Base-by-base conservation (phyloP, 768 basidiomycete species). In the Strobilomyces confusus region DNA sequence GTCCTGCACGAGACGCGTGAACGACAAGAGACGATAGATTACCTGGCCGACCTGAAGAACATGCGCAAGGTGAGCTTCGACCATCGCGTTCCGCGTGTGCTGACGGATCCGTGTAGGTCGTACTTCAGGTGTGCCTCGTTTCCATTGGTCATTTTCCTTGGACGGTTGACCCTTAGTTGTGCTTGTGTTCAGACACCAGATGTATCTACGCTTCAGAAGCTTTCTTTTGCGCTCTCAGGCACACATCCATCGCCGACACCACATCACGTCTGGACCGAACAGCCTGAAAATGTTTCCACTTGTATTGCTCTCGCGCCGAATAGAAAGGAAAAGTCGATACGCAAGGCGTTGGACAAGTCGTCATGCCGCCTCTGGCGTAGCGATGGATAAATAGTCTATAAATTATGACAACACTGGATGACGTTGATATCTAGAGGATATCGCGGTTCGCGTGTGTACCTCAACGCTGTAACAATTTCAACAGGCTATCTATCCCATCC, bases 251-350 rank as follows among this genome's bases (percentile, higher is more conserved):
- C 64, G 1, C 66, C 72, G 19, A 63, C 74, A 48, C 67, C 67
- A 8, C 69, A 77, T 49, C 69, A 76, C 50, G 59, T 75, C 12
- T 77, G 76, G 76, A 65, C 67, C 25, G 76, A 77, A 52, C 75
- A 75, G 48, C 76, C 76, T 1, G 76, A 77, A 63, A 66, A 73
- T 50, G 51, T 66, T 3, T 70, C 76, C 5, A 73, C 76, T 5
- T 77, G 74, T 57, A 55, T 77, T 37, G 76, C 76, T n/a, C 59
- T 77, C 5, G 72, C 72, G 17, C 76, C 76, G 0, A 77, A 76
- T 49, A 60, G 68, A 50, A 66, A 67, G 47, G 73, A 74, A 12
- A 63, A 64, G 37, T 54, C 59, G 37, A 66, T 77, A 51, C 74
- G 72, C 61, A 73, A 70, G 53, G 74, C 74, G 3, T 60, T 77